Base-by-base conservation (phyloP, 208 protist genomes). In the Leishmania major region DNA sequence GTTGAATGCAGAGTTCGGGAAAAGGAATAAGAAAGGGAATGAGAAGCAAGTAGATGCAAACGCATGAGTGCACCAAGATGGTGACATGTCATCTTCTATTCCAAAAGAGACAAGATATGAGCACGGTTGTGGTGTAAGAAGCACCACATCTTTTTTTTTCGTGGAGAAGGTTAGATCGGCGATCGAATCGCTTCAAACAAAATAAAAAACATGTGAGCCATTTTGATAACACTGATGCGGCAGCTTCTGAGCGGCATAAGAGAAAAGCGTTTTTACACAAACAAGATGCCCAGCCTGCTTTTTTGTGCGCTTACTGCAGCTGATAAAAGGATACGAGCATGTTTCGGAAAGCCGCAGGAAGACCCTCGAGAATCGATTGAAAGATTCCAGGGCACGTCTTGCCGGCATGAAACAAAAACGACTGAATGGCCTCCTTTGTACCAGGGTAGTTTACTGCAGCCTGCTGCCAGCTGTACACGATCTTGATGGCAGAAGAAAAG, bases 381-480 rank as follows among this genome's bases (percentile, higher is more conserved):
- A 86, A 71, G 1, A 86, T 17, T 35, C 59, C 66, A 35, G 83
- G 83, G 57, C 83, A 86, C 0, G 76, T 72, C 49, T 75, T 75
- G 19, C 35, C 75, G 53, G 83, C 78, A n/a, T 77, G 83, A 64
- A 77, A 72, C 22, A 86, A 47, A 75, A 86, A 82, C 40, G 51
- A 47, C 67, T 82, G 83, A 53, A 86, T 86, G 15, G 83, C 80
- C 28, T 82, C 78, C 59, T 75, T 71, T 2, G 83, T 86, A 53
- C 73, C 78, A n/a, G 83, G 83, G 51, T 87, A 81, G 69, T 84
- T 83, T 43, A 55, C 28, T 1, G 83, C 37, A 47, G 83, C 83
- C 66, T 86, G 83, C 66, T 86, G 83, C 93, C 93, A 96, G 78
- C 93, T 96, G 77, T 88, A 93, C n/a, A 94, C 79, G 25, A 96